Conservation (phyloP, 2,329 filamentous ascomycete genomes). For the Pseudogymnoascus sp. region DNA sequence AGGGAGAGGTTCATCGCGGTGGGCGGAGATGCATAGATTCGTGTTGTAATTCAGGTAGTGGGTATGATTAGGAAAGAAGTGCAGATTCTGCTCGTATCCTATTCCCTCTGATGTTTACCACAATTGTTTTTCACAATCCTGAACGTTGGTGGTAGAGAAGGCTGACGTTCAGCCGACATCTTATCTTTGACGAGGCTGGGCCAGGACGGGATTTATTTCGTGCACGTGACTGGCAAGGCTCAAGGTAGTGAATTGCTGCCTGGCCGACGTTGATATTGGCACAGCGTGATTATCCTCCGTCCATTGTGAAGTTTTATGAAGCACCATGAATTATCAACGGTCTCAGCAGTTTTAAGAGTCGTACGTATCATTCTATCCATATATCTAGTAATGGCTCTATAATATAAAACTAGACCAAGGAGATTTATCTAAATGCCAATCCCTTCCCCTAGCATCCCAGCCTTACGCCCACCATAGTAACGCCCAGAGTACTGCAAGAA, state of each 20-base stretch:
- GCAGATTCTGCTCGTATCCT: background rate
- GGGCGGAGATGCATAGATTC: constrained; percentile 13
- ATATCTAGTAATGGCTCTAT: too few species aligned
- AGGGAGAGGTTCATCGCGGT: constrained; percentile 60
- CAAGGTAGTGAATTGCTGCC: background rate
- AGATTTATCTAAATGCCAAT: too few species aligned
- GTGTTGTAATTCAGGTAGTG: constrained; percentile 10
- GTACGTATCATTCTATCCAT: too few species aligned
- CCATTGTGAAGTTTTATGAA: too few species aligned
- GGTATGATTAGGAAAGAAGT: background rate
- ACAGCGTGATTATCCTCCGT: background rate
- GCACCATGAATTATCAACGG: too few species aligned
- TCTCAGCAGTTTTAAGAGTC: too few species aligned
- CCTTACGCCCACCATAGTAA: too few species aligned
- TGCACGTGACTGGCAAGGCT: background rate
- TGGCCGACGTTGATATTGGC: background rate
- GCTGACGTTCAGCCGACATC: constrained; percentile 9
- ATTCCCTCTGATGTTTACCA: background rate
- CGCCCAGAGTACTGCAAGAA: too few species aligned
- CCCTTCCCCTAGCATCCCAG: too few species aligned
- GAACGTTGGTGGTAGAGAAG: background rate
- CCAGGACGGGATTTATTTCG: background rate
- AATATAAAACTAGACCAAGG: too few species aligned
- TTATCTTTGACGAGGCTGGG: constrained; percentile 1
- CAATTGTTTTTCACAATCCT: background rate